Evolutionary conservation across 2,329 filamentous ascomycete species (phyloP), one percentile per base, ranked within the genome.

Genomic region (Calonectria henricotiae): DNA sequence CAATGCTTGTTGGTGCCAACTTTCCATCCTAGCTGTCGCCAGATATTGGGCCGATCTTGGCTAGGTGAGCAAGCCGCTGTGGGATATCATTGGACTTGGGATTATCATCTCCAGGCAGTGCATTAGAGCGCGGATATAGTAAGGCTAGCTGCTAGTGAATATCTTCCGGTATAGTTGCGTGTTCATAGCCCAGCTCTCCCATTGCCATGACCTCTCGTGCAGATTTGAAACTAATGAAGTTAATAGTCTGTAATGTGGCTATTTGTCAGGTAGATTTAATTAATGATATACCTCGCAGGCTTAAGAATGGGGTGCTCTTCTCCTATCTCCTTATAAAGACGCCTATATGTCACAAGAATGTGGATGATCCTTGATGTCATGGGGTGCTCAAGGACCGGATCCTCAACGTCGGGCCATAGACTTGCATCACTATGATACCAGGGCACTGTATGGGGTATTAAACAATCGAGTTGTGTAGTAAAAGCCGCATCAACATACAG

Each of bases 291-390:
- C 82, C 83, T 85, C 4, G 85, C 85, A 47, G 84, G 84, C 75
- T 86, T 87, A 15, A 87, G 72, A 12, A 85, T 77, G 1, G 86
- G 86, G 76, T 88, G 85, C 62, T 83, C 81, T 68, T 83, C 82
- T n/a, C 85, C 85, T 0, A 85, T 87, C 71, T 85, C 82, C 61
- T 81, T 82, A 69, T 85, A 85, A 23, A 87, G 80, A 3, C 79
- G 80, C 68, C 80, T 82, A 77, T 86, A 88, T 0, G 81, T 84
- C 69, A 87, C 83, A 17, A 86, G 77, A 49, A 88, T 88, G 71
- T 87, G 85, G 23, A 86, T 69, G n/a, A 86, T 76, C 17, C 85
- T 82, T 0, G 85, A 79, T 8, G 85, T 84, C 79, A 85, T 87
- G 32, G 86, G 83, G 68, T 88, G 86, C 67, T 86, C 76, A 11